Evolutionary conservation across 495 filamentous ascomycete genomes (phyloP), one percentile per base, ranked within the genome.

Genomic region (Aspergillus haitiensis): DNA sequence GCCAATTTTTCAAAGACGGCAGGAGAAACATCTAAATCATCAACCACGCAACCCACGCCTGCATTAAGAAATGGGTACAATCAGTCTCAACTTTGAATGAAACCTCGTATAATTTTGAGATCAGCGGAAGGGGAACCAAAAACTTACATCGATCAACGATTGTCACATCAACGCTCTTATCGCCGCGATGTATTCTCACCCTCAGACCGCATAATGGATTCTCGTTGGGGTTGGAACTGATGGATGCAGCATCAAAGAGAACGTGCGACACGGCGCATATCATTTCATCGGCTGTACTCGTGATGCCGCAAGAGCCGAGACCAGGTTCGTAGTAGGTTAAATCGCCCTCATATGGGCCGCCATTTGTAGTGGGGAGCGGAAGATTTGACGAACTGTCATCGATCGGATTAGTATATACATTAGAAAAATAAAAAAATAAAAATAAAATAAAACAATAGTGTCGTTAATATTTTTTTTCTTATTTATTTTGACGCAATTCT

Each of bases 71-170:
- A 12, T 12, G 56, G 48, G 7, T 34, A 52, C 4, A n/a, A 40
- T 40, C 37, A 40, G 15, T 11, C 7, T 42, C 15, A 42, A 15
- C 39, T 9, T 42, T 15, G 39, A 11, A 42, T 42, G 21, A 27
- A 27, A 27, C 21, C 21, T 37, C 27, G 2, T 9, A 16, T 34
- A 2, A 51, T 18, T 16, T 3, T n/a, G 5, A 21, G 35, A 9
- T 31, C 31, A 27, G 40, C 32, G 55, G 9, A 27, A 32, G 60
- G 39, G 37, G 42, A 33, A 13, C 63, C 55, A 58, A 40, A 40
- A 53, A 54, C 12, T 66, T 78, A 74, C 91, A 93, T 35, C 89
- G 75, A 76, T 94, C 91, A 12, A 91, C 88, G 0, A 95, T 85
- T 42, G 70, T 85, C 5, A 92, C 82, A 67, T 88, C 86, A 0